phyloP scores from a whole-genome alignment of 1,139 yeast species.

The Geotrichum phurueaensis region DNA sequence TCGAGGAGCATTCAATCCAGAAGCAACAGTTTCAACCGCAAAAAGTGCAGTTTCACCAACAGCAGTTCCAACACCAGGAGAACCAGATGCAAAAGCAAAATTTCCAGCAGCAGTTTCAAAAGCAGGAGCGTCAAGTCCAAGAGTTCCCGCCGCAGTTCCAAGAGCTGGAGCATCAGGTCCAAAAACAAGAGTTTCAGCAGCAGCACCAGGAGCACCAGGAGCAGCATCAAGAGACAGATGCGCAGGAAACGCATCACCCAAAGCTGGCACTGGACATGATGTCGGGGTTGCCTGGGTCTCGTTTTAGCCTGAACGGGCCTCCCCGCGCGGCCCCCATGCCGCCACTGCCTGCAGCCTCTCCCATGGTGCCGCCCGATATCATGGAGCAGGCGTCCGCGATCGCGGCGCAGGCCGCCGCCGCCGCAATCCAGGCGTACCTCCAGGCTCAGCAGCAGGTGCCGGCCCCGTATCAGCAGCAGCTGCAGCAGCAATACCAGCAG shows the following conservation, averaged over 20 bases:
- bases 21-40: too few species aligned
- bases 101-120: conserved; percentile 18
- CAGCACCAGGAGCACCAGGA: conserved; percentile 15
- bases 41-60: too few species aligned
- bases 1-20: too few species aligned
- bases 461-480: conserved; percentile 7
- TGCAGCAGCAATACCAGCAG: conserved; percentile 11
- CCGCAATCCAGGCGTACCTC: conserved; percentile 2
- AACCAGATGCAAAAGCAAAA: conserved; percentile 15
- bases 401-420: conserved; percentile 11
- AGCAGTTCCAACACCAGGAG: background rate
- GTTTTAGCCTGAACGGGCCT: background rate
- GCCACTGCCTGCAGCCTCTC: background rate
- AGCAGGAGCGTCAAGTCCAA: conserved; percentile 17
- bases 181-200: conserved; percentile 8
- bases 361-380: conserved; percentile 8
- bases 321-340: background rate
- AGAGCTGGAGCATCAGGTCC: conserved; percentile 17
- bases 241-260: conserved; percentile 3
- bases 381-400: conserved; percentile 13
- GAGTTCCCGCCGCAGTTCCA: conserved; percentile 17
- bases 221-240: conserved; percentile 17
- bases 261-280: background rate
- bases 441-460: conserved; percentile 12
- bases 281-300: background rate